Evolutionary conservation across 108 stramenopile species (phyloP).

Genomic region (Poteriospumella lacustris): DNA sequence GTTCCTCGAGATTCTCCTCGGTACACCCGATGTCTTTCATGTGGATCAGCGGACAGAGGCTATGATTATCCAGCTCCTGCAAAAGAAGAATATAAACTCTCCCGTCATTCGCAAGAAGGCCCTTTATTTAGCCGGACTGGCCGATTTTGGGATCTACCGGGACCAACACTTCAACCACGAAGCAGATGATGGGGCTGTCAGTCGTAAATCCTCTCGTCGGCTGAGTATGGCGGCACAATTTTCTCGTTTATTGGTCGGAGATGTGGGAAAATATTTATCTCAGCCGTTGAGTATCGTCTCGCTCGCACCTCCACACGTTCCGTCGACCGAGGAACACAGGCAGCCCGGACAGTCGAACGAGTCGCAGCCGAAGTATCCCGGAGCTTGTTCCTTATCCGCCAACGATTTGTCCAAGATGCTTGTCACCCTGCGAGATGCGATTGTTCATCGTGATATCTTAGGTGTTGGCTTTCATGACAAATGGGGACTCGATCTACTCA

Average conservation of each 20-base stretch:
- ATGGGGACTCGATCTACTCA: slow-evolving; percentile 46
- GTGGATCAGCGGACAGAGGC: slow-evolving; percentile 84
- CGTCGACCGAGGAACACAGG: too few relatives aligned
- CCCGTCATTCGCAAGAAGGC: too few relatives aligned
- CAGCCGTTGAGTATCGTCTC: too few relatives aligned
- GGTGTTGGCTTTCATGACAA: slow-evolving; percentile 43
- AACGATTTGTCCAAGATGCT: background rate
- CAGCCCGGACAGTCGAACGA: background rate
- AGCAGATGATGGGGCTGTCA: background rate
- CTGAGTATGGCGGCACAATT: too few relatives aligned
- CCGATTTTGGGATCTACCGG: slow-evolving; percentile 33
- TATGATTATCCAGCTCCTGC: slow-evolving; percentile 64
- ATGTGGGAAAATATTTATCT: too few relatives aligned
- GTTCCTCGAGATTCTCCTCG: slow-evolving; percentile 77
- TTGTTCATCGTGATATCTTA: slow-evolving; percentile 41
- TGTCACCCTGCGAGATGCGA: too few relatives aligned
- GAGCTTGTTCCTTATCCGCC: background rate
- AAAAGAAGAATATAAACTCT: slow-evolving; percentile 57
- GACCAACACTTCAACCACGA: background rate
- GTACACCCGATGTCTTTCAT: slow-evolving; percentile 84
- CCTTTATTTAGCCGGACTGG: slow-evolving; percentile 39
- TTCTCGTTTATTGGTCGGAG: too few relatives aligned
- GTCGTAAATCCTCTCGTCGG: background rate
- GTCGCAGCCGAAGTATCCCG: background rate
- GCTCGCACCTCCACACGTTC: too few relatives aligned